A percentile compares a stretch with the other conserved stretches of the same genome.
These are phyloP conservation scores for Starmerella floricola DNA, from an alignment of 805 yeast genomes.

Conservation along the genomic window DNA sequence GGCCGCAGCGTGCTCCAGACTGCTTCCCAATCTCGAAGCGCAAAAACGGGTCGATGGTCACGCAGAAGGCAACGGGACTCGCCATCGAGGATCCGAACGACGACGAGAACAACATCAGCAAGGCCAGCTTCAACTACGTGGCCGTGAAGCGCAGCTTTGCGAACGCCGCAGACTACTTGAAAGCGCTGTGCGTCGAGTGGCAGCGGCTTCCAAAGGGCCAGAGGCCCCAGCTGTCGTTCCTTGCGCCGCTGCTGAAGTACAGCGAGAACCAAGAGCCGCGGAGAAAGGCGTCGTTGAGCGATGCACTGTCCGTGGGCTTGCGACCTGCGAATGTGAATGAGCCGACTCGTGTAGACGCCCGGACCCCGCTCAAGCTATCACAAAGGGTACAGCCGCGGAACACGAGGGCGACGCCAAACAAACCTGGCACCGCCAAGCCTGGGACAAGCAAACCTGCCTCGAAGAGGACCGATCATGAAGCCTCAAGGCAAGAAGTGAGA, in stretches of 20 bases:
- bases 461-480: no score
- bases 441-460: no score
- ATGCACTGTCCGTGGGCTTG: conserved; percentile 5
- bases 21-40: conserved; percentile 49
- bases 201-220: background rate
- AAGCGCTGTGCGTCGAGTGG: conserved; percentile 15
- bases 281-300: conserved; percentile 3
- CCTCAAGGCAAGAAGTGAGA: background rate
- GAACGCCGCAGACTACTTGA: conserved; percentile 21
- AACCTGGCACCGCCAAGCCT: no score
- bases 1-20: conserved; percentile 21
- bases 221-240: conserved; percentile 14
- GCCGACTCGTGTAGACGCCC: no score
- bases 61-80: conserved; percentile 40
- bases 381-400: no score
- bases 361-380: no score
- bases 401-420: no score
- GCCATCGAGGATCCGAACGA: conserved; percentile 88
- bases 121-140: conserved; percentile 71
- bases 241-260: conserved; percentile 17
- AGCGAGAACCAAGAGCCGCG: conserved; percentile 1
- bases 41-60: conserved; percentile 39
- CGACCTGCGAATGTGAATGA: no score
- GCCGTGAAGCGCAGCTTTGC: conserved; percentile 68
- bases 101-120: conserved; percentile 64